Base-by-base conservation (phyloP, 2,329 filamentous ascomycete species). In the Venturia nashicola region DNA sequence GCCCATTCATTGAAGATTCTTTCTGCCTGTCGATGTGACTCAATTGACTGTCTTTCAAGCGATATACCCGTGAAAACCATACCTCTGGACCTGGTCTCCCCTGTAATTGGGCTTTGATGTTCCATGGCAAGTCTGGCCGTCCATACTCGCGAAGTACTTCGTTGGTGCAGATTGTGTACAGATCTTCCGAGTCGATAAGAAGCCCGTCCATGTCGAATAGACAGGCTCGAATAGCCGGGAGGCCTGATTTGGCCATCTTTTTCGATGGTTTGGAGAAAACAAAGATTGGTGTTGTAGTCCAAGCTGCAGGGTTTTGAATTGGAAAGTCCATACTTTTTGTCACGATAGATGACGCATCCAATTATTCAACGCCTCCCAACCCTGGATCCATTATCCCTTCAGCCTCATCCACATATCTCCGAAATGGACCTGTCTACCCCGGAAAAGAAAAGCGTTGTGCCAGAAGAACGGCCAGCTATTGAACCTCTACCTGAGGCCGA, bases 151-250 rank as follows among this genome's bases (percentile, higher is more conserved):
- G 80, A 46, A 99, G 86, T 44, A 97, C 83, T 32, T 85, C 80
- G 77, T 99, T 97, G 66, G 91, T 88, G 76, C 89, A 88, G 34
- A 83, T 73, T 0, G 91, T 94, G 80, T 97, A 97, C 65, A 85
- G 79, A 72, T 97, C 94, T 79, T 97, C 94, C 42, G 90, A 91
- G 76, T 97, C 87, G 72, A 99, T 89, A 23, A 99, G 84, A 43
- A 99, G 87, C 66, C 94, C 94, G 76, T 99, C 94, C 92, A 97
- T 97, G 80, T 99, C 94, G 75, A 99, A 97, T 68, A 99, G 86
- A 76, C 92, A 97, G 69, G 93, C 94, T 69, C 91, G 84, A 65
- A 97, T 82, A 59, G 88, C 86, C 23, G 90, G 88, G 75, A 91
- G 59, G 12, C 59, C 44, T 27, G 59, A 64, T 20, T 43, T 57